phyloP scores from a whole-genome alignment of 441 rosid species.

The Adansonia madagascariensis region DNA sequence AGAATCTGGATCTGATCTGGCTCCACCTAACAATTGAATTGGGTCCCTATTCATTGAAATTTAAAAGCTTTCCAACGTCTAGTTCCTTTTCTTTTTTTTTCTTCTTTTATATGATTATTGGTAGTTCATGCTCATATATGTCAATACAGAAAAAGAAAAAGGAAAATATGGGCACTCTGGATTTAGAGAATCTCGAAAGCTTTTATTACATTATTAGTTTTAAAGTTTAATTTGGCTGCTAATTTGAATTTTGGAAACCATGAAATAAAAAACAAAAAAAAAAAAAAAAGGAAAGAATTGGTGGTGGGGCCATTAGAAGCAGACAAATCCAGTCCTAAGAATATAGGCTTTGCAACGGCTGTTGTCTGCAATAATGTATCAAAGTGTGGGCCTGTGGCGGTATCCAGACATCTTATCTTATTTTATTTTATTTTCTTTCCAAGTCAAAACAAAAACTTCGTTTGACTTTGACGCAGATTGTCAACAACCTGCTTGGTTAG shows the following conservation, averaged over 20 bases:
- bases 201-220: conserved; percentile 1
- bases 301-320: background rate
- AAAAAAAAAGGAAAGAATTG: background rate
- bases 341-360: conserved; percentile 40
- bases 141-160: background rate
- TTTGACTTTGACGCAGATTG: background rate
- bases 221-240: background rate
- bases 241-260: conserved; percentile 31
- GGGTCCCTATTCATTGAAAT: conserved; percentile 28
- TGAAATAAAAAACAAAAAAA: background rate
- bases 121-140: background rate
- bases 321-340: conserved; percentile 10
- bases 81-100: conserved; percentile 2
- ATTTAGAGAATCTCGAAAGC: background rate
- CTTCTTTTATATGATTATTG: background rate
- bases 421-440: background rate
- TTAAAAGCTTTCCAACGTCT: conserved; percentile 39
- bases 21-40: background rate
- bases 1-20: background rate
- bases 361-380: conserved; percentile 25
- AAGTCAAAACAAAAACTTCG: conserved; percentile 1
- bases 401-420: background rate
- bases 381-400: background rate
- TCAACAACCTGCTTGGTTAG: background rate
- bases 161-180: background rate